Evolutionary conservation across 75 land plant species (phyloP), one percentile per base, ranked within the genome.

Genomic region (Selaginella moellendorffii): DNA sequence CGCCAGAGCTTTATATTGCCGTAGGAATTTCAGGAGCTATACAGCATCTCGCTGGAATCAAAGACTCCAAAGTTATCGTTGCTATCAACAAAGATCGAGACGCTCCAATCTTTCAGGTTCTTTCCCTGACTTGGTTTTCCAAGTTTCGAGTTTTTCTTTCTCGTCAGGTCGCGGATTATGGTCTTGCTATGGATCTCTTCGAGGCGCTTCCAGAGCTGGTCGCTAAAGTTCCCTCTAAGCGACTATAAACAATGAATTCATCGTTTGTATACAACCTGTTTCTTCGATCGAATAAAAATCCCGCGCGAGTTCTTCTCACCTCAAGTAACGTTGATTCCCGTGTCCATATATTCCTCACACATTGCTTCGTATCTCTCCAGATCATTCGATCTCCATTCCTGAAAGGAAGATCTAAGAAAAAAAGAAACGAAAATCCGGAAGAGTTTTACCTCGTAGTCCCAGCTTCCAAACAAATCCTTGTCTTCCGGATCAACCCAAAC

Each of bases 31-130:
- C 97, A 27, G 97, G 97, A 46, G 97, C 95, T 54, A 92, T 92
- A 61, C 87, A 90, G 75, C 97, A 91, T 61, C 75, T 91, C 51
- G 97, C 97, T 36, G 93, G 97, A 68, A 87, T 91, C 74, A 87
- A 84, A 71, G 97, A 87, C 64, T 87, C 93, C 10, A 91, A 87
- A 67, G 92, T 91, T 56, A 87, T 91, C 61, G 93, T 85, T 19
- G 97, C 93, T 61, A 78, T 91, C 53, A 91, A 91, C 61, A 87
- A 91, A 70, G 93, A 91, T 82, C 81, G 82, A 26, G 92, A 91
- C 79, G 93, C 88, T 63, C 83, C 93, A 25, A 91, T 91, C 26
- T 91, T 91, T 72, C 93, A 91, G 88, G 88, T n/a, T n/a, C n/a
- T n/a, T n/a, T n/a, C n/a, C n/a, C n/a, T n/a, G n/a, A n/a, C n/a